Base-by-base conservation (phyloP, 192 early-diverging fungal species). In the Linnemannia exigua region DNA sequence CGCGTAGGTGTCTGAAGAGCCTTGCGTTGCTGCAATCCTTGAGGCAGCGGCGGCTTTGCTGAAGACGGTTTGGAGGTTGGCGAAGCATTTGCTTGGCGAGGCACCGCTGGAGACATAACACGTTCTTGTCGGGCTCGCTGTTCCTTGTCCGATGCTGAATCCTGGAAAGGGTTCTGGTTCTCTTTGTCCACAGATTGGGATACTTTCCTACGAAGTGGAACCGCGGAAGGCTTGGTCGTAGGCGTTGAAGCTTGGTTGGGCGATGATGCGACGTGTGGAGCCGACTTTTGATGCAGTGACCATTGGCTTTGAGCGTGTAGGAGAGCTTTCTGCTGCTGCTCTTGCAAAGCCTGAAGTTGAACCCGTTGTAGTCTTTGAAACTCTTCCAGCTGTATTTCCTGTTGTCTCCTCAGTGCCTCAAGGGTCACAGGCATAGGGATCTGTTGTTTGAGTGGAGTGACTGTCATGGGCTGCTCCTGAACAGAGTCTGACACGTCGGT, bases 291-390 rank as follows among this genome's bases (percentile, higher is more conserved):
- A 2, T 41, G 52, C 5, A 14, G 38, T 25, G 67, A 37, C 31
- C 48, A 12, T 36, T 76, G 68, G 4, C 41, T 31, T 3, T 77
- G 81, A 37, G 81, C 72, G 33, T 68, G 41, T 47, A 61, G 76
- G 6, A 83, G 48, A 14, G 70, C 71, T 20, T 67, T 15, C 38
- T 83, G 81, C 31, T 83, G 81, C 36, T 83, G 71, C 66, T 67
- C 17, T 20, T 76, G 75, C n/a, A 82, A 36, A 0, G 72, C 75
- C 38, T 74, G 74, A 46, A 83, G 76, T 54, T 83, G 81, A 11
- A 77, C 51, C 1, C 41, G 76, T 54, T 83, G 81, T 19, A 58
- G 37, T 25, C 63, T 41, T 16, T 78, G 81, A 5, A 83, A 72
- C 33, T 78, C 81, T 14, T 83, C 72, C 37, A 83, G 50, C 41